A percentile compares a stretch with the other conserved stretches of the same genome.
phyloP scores from a whole-genome alignment of 2,329 filamentous ascomycete species.

The Talaromyces verruculosus region DNA sequence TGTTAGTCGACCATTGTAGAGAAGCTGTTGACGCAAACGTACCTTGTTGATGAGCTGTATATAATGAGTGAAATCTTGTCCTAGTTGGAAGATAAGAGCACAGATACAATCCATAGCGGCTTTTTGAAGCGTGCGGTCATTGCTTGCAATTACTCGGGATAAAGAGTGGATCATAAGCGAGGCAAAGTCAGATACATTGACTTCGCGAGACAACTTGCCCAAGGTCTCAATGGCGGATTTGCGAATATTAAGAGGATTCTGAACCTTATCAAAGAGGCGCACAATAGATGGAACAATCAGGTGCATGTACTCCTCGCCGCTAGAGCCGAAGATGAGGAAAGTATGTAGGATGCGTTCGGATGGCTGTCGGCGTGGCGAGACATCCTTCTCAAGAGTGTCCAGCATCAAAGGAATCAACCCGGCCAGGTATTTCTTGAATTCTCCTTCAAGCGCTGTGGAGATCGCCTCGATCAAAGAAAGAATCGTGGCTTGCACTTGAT shows the following conservation, averaged over 20 bases:
- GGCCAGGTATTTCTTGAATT: constrained; percentile 96
- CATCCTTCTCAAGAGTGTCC: constrained; percentile 84
- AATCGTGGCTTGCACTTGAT: constrained; percentile 85
- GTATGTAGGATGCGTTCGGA: constrained; percentile 92
- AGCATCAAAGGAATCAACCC: constrained; percentile 90
- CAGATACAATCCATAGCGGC: constrained; percentile 92
- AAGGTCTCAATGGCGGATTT: constrained; percentile 93
- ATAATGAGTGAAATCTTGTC: constrained; percentile 92
- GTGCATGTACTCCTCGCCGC: constrained; percentile 98
- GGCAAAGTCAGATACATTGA: constrained; percentile 96
- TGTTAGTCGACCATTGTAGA: constrained; percentile 12
- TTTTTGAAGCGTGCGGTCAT: constrained; percentile 70
- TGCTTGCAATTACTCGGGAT: constrained; percentile 73
- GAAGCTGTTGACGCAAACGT: background rate
- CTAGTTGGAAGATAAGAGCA: constrained; percentile 91
- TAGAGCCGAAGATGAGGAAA: constrained; percentile 92
- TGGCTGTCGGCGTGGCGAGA: constrained; percentile 69
- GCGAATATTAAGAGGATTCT: constrained; percentile 74
- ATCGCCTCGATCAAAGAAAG: constrained; percentile 91
- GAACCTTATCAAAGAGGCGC: constrained; percentile 84
- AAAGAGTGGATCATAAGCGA: constrained; percentile 95
- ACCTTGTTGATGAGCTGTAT: constrained; percentile 90
- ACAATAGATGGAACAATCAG: constrained; percentile 96
- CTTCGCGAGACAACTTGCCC: constrained; percentile 88
- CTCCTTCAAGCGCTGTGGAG: constrained; percentile 86